A percentile compares a stretch with the other conserved stretches of the same genome.
These are phyloP conservation scores for Lippia alba DNA, from an alignment of 305 asterid species.

Conservation along the genomic window DNA sequence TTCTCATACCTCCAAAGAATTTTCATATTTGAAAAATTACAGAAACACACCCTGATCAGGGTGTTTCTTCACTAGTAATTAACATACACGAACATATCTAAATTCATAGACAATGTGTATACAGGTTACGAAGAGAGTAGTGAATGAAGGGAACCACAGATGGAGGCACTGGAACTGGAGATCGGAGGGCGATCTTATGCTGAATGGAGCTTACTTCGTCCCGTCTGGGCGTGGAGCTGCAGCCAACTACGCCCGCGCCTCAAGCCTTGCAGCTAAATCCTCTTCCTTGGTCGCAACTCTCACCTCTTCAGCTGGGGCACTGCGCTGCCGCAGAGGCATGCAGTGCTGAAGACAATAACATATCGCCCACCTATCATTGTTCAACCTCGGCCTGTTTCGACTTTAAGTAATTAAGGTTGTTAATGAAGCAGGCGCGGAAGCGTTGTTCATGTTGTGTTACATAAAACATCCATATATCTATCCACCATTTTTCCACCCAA, in stretches of 20 bases:
- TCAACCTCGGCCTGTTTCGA: constrained; percentile 37
- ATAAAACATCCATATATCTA: no score
- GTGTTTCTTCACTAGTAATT: no score
- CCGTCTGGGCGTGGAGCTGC: constrained; percentile 51
- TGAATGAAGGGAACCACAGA: constrained; percentile 19
- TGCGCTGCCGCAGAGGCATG: constrained; percentile 40
- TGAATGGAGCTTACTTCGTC: constrained; percentile 51
- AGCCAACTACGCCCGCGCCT: constrained; percentile 51
- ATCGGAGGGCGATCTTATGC: constrained; percentile 54
- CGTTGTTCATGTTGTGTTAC: constrained; percentile 13
- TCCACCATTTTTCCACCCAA: constrained; percentile 12
- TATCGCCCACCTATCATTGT: constrained; percentile 11
- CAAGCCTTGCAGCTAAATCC: constrained; percentile 49
- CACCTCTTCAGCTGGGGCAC: constrained; percentile 47
- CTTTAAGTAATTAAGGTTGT: constrained; percentile 1
- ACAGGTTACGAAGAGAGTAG: constrained; percentile 53
- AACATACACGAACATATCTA: no score
- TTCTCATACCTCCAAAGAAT: no score
- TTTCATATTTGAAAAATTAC: no score
- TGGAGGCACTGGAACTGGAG: constrained; percentile 62
- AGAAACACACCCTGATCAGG: no score
- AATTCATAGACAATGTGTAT: no score
- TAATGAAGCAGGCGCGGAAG: constrained; percentile 10
- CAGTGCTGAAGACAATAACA: constrained; percentile 30
- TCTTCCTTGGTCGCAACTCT: constrained; percentile 42